Evolutionary conservation across 2,329 filamentous ascomycete species (phyloP).

Genomic region (Xylaria sp.): DNA sequence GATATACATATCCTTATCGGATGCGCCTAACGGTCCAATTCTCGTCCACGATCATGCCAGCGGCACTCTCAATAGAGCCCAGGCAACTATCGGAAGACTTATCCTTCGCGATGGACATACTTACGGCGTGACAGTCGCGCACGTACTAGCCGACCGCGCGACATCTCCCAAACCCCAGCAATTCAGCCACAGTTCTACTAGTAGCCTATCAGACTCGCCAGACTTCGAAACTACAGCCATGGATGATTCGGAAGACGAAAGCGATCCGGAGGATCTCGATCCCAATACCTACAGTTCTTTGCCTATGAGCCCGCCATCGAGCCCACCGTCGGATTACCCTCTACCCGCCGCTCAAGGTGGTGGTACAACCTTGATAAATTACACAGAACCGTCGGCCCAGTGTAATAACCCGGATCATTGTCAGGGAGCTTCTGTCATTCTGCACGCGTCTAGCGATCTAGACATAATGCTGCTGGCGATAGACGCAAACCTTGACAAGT

Average conservation of each 20-base stretch:
- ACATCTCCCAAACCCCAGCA: neutral
- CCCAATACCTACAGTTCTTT: neutral
- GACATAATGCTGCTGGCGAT: neutral
- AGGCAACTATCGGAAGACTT: neutral
- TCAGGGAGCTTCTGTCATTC: neutral
- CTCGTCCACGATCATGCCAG: neutral
- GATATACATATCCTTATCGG: neutral
- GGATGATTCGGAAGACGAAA: neutral
- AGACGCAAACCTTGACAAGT: neutral
- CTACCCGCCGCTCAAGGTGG: neutral
- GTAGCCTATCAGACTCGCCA: neutral
- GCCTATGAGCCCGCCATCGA: neutral
- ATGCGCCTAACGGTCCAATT: neutral
- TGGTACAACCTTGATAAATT: neutral
- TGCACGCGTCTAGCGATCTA: neutral
- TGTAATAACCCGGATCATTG: neutral
- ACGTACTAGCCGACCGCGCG: neutral
- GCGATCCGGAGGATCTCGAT: conserved; percentile 1
- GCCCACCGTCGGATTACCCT: neutral
- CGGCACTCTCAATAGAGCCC: neutral
- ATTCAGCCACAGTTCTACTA: neutral
- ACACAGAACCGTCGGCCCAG: neutral
- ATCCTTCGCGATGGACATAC: neutral
- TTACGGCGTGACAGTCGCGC: neutral
- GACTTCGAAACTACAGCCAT: neutral